phyloP scores from a whole-genome alignment of 2,329 filamentous ascomycete species.

The Thermoascus crustaceus region DNA sequence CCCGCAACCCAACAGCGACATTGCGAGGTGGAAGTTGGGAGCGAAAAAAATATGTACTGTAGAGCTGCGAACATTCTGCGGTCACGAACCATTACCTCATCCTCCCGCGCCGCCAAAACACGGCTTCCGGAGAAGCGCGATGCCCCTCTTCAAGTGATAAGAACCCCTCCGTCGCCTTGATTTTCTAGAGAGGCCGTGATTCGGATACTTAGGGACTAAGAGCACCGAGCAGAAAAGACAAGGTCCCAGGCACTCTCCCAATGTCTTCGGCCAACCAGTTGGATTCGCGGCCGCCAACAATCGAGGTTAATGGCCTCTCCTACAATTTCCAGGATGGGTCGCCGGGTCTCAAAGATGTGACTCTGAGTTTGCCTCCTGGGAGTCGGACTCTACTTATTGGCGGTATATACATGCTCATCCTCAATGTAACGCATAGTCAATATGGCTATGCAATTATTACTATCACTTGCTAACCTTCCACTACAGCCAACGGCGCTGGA shows the following conservation, averaged over 20 bases:
- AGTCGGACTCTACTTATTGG: slow-evolving; percentile 88
- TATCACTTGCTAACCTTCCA: slow-evolving; percentile 12
- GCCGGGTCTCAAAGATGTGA: slow-evolving; percentile 66
- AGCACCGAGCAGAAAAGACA: neutral
- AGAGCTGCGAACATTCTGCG: slow-evolving; percentile 3
- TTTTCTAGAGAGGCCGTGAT: no score
- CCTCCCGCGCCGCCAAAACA: no score
- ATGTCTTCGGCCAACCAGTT: slow-evolving; percentile 4
- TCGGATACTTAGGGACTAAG: no score
- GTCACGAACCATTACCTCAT: slow-evolving; percentile 2
- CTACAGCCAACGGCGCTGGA: slow-evolving; percentile 77
- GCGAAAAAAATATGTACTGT: slow-evolving; percentile 3
- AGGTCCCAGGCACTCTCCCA: neutral
- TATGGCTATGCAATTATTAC: no score
- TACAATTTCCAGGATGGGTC: slow-evolving; percentile 85
- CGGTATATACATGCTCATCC: slow-evolving; percentile 40
- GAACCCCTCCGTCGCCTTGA: no score
- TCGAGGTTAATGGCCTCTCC: slow-evolving; percentile 66
- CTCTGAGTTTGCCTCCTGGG: slow-evolving; percentile 66
- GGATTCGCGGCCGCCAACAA: slow-evolving; percentile 43
- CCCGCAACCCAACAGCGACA: neutral
- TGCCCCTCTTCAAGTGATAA: no score
- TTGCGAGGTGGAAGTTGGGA: neutral
- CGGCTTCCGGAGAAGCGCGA: no score
- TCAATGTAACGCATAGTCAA: neutral